Percentiles rank a stretch among this genome's conserved stretches.
These are phyloP conservation scores for Trichocomaceae sp. DNA, from an alignment of 2,329 filamentous ascomycete species.

Conservation along the genomic window DNA sequence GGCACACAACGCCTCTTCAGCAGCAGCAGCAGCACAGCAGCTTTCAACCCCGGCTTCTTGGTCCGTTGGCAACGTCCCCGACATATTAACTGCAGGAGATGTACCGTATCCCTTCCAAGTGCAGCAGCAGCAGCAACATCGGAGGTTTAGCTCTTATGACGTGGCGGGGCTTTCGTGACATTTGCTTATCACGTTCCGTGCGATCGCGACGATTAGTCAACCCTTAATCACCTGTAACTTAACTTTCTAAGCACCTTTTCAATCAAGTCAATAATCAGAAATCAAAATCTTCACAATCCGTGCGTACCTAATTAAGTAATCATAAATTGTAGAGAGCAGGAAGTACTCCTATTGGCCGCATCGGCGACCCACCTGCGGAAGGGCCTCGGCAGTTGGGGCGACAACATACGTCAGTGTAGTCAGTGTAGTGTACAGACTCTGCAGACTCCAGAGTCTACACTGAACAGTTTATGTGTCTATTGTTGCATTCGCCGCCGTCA, in stretches of 20 bases:
- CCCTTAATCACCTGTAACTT: not conserved
- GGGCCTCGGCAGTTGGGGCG: too few relatives aligned
- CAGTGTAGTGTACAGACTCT: too few relatives aligned
- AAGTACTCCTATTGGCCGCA: not conserved
- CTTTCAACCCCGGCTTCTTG: not conserved
- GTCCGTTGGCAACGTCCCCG: not conserved
- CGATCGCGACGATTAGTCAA: not conserved
- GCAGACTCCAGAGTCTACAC: too few relatives aligned
- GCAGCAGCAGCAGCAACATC: not conserved
- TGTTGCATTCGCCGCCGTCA: too few relatives aligned
- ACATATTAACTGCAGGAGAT: not conserved
- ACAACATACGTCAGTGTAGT: too few relatives aligned
- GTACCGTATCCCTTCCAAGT: not conserved
- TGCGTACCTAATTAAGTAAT: not conserved
- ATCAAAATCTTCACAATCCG: not conserved
- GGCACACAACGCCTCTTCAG: not conserved
- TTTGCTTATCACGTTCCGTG: not conserved
- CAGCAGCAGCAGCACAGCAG: not conserved
- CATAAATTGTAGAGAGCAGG: not conserved
- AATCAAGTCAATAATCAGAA: not conserved
- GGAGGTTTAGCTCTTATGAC: not conserved
- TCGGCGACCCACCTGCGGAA: not conserved
- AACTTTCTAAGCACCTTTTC: not conserved
- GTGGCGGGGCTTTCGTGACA: slow-evolving; percentile 2
- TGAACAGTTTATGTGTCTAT: too few relatives aligned